Base-by-base conservation (phyloP, 2,329 filamentous ascomycete species). In the Colletotrichum filicis region DNA sequence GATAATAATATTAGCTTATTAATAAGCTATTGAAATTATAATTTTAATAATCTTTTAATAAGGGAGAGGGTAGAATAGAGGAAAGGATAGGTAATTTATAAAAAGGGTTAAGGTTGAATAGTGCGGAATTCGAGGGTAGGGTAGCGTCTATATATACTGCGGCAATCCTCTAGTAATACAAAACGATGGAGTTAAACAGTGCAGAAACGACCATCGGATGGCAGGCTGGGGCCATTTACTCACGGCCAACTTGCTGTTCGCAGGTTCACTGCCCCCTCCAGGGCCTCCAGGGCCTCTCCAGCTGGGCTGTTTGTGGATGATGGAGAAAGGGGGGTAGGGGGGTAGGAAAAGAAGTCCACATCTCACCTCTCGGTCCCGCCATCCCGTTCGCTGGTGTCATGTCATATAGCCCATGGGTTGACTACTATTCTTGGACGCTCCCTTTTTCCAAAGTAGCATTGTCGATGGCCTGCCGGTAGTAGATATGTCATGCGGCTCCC, bases 121-220 rank as follows among this genome's bases (percentile, higher is more conserved):
- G n/a, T n/a, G n/a, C n/a, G n/a, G n/a, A n/a, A n/a, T n/a, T n/a
- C n/a, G n/a, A n/a, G n/a, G n/a, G n/a, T n/a, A n/a, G n/a, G n/a
- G n/a, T n/a, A n/a, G n/a, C n/a, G n/a, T n/a, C n/a, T n/a, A n/a
- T n/a, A n/a, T n/a, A n/a, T n/a, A n/a, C n/a, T n/a, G n/a, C n/a
- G n/a, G n/a, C n/a, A n/a, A n/a, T n/a, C n/a, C n/a, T n/a, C n/a
- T n/a, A n/a, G n/a, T n/a, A n/a, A n/a, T n/a, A n/a, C n/a, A n/a
- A n/a, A n/a, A n/a, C n/a, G n/a, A n/a, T n/a, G n/a, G n/a, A n/a
- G n/a, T n/a, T n/a, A n/a, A n/a, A n/a, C n/a, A n/a, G n/a, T n/a
- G n/a, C 71, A 66, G 66, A 64, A 71, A 61, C 59, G 60, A 70
- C 66, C 66, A 66, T 71, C 66, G 49, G 66, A 73, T 73, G 71